Evolutionary conservation across 805 yeast species (phyloP).

Genomic region (Cyberlindnera meyerae): DNA sequence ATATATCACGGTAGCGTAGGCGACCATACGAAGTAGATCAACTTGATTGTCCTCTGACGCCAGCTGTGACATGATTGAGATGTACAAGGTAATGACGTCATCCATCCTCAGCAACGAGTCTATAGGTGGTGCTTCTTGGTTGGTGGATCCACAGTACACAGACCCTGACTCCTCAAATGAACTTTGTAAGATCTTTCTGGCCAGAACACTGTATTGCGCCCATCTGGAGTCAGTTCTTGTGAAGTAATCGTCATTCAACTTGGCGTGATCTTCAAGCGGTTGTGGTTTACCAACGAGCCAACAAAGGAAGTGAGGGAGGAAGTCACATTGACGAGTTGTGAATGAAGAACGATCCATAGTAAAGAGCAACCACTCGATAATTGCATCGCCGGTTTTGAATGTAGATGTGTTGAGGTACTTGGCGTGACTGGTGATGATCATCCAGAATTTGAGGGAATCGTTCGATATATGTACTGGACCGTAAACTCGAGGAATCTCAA

Average conservation of each 20-base stretch:
- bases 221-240: conserved; percentile 6
- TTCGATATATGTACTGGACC: conserved; percentile 51
- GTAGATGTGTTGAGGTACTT: conserved; percentile 29
- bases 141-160: too few species aligned
- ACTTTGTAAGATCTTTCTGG: too few species aligned
- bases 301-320: conserved; percentile 32
- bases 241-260: conserved; percentile 6
- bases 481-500: conserved; percentile 51
- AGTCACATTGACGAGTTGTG: conserved; percentile 3
- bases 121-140: not conserved
- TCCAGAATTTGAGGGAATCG: conserved; percentile 54
- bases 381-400: conserved; percentile 28
- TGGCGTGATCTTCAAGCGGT: not conserved
- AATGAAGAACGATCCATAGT: conserved; percentile 22
- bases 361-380: conserved; percentile 47
- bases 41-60: conserved; percentile 4
- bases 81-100: conserved; percentile 6
- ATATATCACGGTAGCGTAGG: conserved; percentile 12
- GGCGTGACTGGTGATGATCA: conserved; percentile 33
- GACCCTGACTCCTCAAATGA: too few species aligned
- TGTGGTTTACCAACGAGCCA: conserved; percentile 38
- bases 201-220: not conserved
- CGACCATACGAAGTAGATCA: conserved; percentile 5
- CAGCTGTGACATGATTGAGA: conserved; percentile 1
- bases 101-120: too few species aligned